phyloP scores from a whole-genome alignment of 2,329 filamentous ascomycete genomes.

The Lachnellula occidentalis region DNA sequence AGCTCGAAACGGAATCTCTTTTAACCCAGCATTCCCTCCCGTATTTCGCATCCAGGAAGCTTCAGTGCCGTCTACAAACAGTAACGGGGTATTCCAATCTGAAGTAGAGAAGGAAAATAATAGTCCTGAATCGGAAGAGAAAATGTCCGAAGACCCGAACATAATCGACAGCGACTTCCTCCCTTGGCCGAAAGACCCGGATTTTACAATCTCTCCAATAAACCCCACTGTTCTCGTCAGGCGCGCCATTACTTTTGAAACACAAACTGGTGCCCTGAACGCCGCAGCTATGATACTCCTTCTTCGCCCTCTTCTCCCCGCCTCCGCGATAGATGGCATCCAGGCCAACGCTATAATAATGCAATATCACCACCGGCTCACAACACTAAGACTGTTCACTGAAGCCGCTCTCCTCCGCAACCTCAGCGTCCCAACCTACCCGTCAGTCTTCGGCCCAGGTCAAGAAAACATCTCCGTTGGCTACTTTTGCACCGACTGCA shows the following conservation, averaged over 20 bases:
- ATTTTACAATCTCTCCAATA: constrained; percentile 49
- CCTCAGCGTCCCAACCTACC: constrained; percentile 49
- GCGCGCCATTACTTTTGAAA: constrained; percentile 52
- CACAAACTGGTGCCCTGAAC: constrained; percentile 49
- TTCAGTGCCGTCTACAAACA: constrained; percentile 14
- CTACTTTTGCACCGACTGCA: constrained; percentile 50
- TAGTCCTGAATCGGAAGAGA: constrained; percentile 13
- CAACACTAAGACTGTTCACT: constrained; percentile 53
- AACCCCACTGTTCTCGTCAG: constrained; percentile 50
- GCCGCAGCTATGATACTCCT: constrained; percentile 57
- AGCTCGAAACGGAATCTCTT: constrained; percentile 4
- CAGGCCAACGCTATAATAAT: constrained; percentile 52
- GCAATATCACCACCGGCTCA: constrained; percentile 56
- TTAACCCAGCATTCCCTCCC: constrained; percentile 16
- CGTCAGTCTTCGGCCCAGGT: constrained; percentile 46
- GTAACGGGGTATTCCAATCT: constrained; percentile 2
- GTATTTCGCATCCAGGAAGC: constrained; percentile 23
- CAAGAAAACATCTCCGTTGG: constrained; percentile 50
- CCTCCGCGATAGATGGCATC: constrained; percentile 47
- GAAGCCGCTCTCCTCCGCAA: constrained; percentile 58
- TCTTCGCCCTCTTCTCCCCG: constrained; percentile 51
- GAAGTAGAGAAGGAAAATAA: constrained; percentile 5
- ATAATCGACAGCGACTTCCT: constrained; percentile 55
- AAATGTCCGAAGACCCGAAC: constrained; percentile 23
- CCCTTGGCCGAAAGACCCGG: constrained; percentile 51